Evolutionary conservation across 1,284 basidiomycete species (phyloP), one percentile per base, ranked within the genome.

Genomic region (Quambalaria eucalypti): DNA sequence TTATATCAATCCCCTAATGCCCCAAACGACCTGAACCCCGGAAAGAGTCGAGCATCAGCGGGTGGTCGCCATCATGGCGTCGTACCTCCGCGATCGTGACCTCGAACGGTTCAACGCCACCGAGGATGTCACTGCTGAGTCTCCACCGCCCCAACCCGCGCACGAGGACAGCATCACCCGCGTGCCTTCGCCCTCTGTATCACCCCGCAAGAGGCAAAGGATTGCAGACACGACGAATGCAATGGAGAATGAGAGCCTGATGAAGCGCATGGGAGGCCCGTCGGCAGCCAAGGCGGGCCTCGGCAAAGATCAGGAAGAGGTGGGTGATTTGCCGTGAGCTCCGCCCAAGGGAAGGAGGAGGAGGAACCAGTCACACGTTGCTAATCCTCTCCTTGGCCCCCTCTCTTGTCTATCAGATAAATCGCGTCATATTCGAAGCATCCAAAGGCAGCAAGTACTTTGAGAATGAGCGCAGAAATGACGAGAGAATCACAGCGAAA

Each of bases 391-490:
- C n/a, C n/a, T n/a, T n/a, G n/a, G n/a, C n/a, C n/a, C n/a, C n/a
- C n/a, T n/a, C n/a, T n/a, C n/a, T n/a, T n/a, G n/a, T n/a, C n/a
- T n/a, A n/a, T n/a, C n/a, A n/a, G 54, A 65, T 64, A 52, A 68
- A 66, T 52, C 46, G 49, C 8, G 67, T 62, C 54, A 74, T 74
- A 50, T 69, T 67, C 55, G 54, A 70, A 29, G 72, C 66, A 12
- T 73, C 72, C 38, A 65, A 68, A 47, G 73, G 73, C 8, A 63
- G 62, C 54, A 71, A 71, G 50, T 76, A 64, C 42, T 76, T 74
- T 42, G 66, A 88, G 83, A 87, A 89, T 65, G 87, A 90, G 78
- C 87, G 87, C 73, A 81, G 82, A 65, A 88, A 86, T 71, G 87
- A 90, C 73, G 86, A 84, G 59, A 85, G 88, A 50, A 77, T 89